phyloP scores from a whole-genome alignment of 352 stramenopile species.

The Phytophthora sojae region DNA sequence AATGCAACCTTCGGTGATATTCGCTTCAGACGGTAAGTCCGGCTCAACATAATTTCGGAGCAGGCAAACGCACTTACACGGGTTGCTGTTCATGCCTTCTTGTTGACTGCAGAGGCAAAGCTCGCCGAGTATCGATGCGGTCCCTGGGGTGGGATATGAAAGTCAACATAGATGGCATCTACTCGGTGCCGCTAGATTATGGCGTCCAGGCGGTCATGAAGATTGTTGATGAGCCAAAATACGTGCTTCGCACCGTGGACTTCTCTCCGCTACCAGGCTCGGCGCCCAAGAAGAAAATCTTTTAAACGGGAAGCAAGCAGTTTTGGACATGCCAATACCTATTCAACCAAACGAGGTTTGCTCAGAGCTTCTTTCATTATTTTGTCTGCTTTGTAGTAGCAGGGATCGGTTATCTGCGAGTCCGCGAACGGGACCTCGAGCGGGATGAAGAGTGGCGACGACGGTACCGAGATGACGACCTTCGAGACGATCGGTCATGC shows the following conservation, averaged over 20 bases:
- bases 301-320: constrained; percentile 38
- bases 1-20: constrained; percentile 92
- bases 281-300: constrained; percentile 39
- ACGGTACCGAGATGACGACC: constrained; percentile 18
- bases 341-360: constrained; percentile 7
- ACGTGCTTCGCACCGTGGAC: constrained; percentile 85
- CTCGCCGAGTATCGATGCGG: constrained; percentile 86
- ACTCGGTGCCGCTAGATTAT: constrained; percentile 89
- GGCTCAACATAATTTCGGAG: not conserved
- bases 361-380: not conserved
- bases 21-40: constrained; percentile 77
- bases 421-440: constrained; percentile 47
- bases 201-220: constrained; percentile 92
- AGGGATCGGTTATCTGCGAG: constrained; percentile 8
- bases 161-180: constrained; percentile 89
- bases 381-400: not conserved
- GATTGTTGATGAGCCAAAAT: constrained; percentile 88
- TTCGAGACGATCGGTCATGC: constrained; percentile 23
- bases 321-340: constrained; percentile 41
- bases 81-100: constrained; percentile 4
- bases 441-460: constrained; percentile 34
- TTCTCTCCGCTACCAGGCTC: constrained; percentile 51
- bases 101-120: constrained; percentile 64
- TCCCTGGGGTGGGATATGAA: constrained; percentile 92
- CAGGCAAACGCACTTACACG: constrained; percentile 3